Conservation (phyloP, 108 stramenopile genomes). For the Skeletonema grethae region DNA sequence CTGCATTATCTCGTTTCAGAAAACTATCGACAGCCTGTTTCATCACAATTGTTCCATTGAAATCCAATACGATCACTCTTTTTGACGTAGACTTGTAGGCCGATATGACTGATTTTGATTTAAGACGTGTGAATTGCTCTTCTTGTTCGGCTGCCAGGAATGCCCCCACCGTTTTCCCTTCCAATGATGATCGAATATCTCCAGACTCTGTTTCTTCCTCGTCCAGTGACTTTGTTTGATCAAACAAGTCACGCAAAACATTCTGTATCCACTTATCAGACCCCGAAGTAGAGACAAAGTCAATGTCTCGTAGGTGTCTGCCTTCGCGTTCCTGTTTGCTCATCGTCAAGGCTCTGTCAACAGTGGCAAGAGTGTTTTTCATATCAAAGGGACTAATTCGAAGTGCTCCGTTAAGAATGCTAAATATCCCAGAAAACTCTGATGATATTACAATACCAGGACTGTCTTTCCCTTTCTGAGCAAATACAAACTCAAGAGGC, state of each 20-base stretch:
- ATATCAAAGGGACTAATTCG: conserved; percentile 78
- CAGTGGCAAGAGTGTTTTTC: conserved; percentile 40
- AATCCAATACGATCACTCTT: conserved; percentile 76
- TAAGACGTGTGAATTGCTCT: conserved; percentile 24
- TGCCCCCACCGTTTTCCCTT: conserved; percentile 12
- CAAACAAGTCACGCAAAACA: conserved; percentile 57
- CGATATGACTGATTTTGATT: conserved; percentile 29
- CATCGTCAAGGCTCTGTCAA: conserved; percentile 75
- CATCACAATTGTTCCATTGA: conserved; percentile 73
- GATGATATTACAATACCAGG: conserved; percentile 78
- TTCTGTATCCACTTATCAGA: conserved; percentile 77
- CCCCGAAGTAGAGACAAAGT: conserved; percentile 67
- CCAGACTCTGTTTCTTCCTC: conserved; percentile 3
- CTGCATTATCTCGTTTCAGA: conserved; percentile 69
- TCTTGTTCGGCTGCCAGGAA: conserved; percentile 15
- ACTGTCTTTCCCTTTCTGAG: conserved; percentile 13
- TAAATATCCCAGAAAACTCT: conserved; percentile 75
- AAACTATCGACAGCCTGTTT: conserved; percentile 70
- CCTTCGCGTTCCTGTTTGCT: conserved; percentile 42
- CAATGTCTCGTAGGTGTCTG: conserved; percentile 66
- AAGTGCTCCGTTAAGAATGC: conserved; percentile 76
- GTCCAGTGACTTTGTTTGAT: conserved; percentile 15
- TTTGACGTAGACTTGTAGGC: conserved; percentile 48
- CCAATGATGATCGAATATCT: conserved; percentile 8
- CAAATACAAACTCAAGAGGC: conserved; percentile 82